These are phyloP conservation scores for Neurospora discreta DNA, from an alignment of 495 filamentous ascomycete species.

Conservation along the genomic window DNA sequence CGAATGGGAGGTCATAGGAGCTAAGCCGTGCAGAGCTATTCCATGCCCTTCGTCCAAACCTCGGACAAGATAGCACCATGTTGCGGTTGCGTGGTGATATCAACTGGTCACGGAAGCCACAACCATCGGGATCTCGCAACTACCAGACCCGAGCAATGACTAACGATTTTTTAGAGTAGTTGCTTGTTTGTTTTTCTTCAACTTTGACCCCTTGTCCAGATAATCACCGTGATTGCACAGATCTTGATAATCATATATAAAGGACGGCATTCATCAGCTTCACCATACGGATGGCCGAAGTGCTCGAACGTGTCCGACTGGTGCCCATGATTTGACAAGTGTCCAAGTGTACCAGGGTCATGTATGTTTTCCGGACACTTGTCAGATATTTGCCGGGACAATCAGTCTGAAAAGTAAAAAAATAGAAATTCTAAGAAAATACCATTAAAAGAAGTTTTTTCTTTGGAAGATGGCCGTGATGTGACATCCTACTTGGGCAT, in stretches of 20 bases:
- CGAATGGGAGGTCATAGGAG: not conserved
- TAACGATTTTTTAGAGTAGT: not conserved
- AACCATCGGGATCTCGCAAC: not conserved
- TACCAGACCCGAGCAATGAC: not conserved
- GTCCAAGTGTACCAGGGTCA: not conserved
- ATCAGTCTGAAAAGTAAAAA: too few relatives aligned
- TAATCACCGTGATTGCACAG: not conserved
- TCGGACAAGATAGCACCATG: not conserved
- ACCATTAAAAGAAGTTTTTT: too few relatives aligned
- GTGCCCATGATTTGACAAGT: too few relatives aligned
- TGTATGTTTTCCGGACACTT: not conserved
- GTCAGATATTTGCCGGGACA: not conserved
- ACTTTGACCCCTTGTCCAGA: not conserved
- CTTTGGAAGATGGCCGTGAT: not conserved
- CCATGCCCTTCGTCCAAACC: not conserved
- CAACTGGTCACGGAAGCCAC: not conserved
- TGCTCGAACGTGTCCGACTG: not conserved
- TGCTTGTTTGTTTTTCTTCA: not conserved
- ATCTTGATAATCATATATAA: not conserved
- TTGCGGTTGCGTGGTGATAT: not conserved
- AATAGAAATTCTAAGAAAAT: too few relatives aligned
- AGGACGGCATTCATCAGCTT: not conserved
- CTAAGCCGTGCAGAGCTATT: not conserved
- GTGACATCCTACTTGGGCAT: not conserved
- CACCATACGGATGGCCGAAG: not conserved